Percentiles rank a stretch among this genome's conserved stretches.
phyloP scores from a whole-genome alignment of 2,329 filamentous ascomycete genomes.

The Monosporascus sp. region DNA sequence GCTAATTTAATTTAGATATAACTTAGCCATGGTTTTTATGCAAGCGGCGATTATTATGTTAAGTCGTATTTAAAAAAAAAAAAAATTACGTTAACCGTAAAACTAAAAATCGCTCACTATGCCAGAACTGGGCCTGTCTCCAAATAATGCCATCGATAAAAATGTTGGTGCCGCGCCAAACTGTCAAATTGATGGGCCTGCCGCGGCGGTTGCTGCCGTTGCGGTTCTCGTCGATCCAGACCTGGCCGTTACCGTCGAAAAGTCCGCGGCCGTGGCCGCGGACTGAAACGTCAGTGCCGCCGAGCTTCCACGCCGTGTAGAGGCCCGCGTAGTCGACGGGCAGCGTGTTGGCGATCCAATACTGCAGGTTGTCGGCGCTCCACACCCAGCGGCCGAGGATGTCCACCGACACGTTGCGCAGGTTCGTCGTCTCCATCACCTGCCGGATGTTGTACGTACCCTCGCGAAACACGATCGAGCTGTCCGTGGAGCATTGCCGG shows the following conservation, averaged over 20 bases:
- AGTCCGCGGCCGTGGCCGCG: slow-evolving; percentile 43
- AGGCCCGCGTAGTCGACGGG: slow-evolving; percentile 45
- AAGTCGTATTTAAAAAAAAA: too few relatives aligned
- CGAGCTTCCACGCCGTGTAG: slow-evolving; percentile 43
- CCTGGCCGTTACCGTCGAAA: slow-evolving; percentile 39
- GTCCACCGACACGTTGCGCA: slow-evolving; percentile 42
- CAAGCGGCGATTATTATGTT: too few relatives aligned
- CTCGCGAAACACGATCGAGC: slow-evolving; percentile 45
- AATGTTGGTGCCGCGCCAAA: slow-evolving; percentile 41
- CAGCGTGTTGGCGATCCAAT: slow-evolving; percentile 43
- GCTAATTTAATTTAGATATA: too few relatives aligned
- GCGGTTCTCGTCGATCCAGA: slow-evolving; percentile 40
- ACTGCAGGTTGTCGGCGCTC: slow-evolving; percentile 32
- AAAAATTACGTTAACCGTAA: too few relatives aligned
- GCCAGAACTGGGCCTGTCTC: slow-evolving; percentile 46
- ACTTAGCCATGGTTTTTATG: too few relatives aligned
- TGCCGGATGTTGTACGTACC: slow-evolving; percentile 42
- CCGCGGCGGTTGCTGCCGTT: slow-evolving; percentile 36
- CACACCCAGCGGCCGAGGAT: slow-evolving; percentile 40
- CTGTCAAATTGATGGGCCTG: slow-evolving; percentile 38
- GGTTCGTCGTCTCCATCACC: slow-evolving; percentile 42
- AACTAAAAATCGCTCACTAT: too few relatives aligned
- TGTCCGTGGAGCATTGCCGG: slow-evolving; percentile 40
- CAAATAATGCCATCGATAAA: slow-evolving; percentile 39
- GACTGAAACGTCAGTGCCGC: slow-evolving; percentile 43